Conservation (phyloP, 2,329 filamentous ascomycete species). For the Eurotiales sp. region DNA sequence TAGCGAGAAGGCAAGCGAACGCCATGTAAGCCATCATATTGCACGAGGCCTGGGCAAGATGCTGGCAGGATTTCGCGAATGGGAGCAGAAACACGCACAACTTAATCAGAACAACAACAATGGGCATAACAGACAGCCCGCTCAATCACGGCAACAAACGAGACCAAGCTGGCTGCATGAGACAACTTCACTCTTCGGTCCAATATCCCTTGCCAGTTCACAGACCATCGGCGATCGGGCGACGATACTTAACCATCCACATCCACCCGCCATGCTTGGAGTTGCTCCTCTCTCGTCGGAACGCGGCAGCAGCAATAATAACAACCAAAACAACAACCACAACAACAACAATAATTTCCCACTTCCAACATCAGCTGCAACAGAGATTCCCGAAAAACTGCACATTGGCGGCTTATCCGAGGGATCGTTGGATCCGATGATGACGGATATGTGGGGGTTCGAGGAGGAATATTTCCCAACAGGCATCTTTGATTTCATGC, state of each 20-base stretch:
- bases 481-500: constrained; percentile 40
- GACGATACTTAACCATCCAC: constrained; percentile 28
- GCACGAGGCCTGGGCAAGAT: constrained; percentile 37
- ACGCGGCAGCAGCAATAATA: constrained; percentile 20
- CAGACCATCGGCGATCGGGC: constrained; percentile 35
- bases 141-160: constrained; percentile 19
- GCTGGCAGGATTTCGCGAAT: constrained; percentile 37
- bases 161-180: constrained; percentile 22
- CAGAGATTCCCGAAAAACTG: constrained; percentile 21
- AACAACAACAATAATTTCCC: constrained; percentile 24
- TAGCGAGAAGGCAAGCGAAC: constrained; percentile 36
- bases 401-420: constrained; percentile 29
- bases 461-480: constrained; percentile 41
- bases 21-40: constrained; percentile 39
- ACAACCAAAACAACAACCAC: constrained; percentile 18
- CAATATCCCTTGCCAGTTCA: constrained; percentile 33
- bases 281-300: constrained; percentile 38
- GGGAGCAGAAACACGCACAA: constrained; percentile 31
- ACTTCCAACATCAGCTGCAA: constrained; percentile 8
- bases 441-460: constrained; percentile 39
- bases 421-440: constrained; percentile 38
- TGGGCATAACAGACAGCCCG: background rate
- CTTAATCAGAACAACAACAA: background rate
- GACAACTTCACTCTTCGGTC: constrained; percentile 31
- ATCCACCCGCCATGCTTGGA: constrained; percentile 33